Percentiles rank a stretch among this genome's conserved stretches.
phyloP scores from a whole-genome alignment of 1,284 basidiomycete genomes.

The Puccinia triticina region DNA sequence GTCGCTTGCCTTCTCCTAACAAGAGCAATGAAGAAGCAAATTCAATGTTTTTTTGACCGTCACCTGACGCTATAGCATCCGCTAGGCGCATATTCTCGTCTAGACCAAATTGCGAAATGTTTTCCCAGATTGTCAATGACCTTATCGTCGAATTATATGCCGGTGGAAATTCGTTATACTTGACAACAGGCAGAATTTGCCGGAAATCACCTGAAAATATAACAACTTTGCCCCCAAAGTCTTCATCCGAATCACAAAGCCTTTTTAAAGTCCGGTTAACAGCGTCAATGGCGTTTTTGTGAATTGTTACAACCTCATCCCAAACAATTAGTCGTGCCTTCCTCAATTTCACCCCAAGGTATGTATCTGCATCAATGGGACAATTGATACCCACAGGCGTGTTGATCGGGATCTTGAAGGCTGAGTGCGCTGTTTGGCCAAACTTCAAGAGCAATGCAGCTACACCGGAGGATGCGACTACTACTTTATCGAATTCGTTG shows the following conservation, averaged over 20 bases:
- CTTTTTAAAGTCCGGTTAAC: neutral
- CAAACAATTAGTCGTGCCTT: neutral
- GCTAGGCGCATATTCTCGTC: no score
- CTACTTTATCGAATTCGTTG: constrained; percentile 60
- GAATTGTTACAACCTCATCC: neutral
- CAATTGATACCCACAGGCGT: neutral
- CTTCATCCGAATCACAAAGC: neutral
- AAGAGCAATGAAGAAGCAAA: no score
- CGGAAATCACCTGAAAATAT: neutral
- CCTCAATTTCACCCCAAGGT: neutral
- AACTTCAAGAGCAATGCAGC: constrained; percentile 62
- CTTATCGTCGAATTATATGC: neutral
- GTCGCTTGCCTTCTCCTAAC: no score
- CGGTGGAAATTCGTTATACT: no score
- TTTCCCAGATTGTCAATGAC: neutral
- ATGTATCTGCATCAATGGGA: neutral
- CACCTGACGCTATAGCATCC: no score
- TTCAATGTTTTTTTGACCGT: no score
- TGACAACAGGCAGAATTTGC: no score
- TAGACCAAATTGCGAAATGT: no score
- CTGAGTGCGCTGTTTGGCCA: constrained; percentile 63
- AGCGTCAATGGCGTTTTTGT: neutral
- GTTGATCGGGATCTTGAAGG: constrained; percentile 62
- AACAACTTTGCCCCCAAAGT: neutral
- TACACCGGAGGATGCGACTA: constrained; percentile 62